Conservation (phyloP, 2,329 filamentous ascomycete species). For the Microcera coccophila region DNA sequence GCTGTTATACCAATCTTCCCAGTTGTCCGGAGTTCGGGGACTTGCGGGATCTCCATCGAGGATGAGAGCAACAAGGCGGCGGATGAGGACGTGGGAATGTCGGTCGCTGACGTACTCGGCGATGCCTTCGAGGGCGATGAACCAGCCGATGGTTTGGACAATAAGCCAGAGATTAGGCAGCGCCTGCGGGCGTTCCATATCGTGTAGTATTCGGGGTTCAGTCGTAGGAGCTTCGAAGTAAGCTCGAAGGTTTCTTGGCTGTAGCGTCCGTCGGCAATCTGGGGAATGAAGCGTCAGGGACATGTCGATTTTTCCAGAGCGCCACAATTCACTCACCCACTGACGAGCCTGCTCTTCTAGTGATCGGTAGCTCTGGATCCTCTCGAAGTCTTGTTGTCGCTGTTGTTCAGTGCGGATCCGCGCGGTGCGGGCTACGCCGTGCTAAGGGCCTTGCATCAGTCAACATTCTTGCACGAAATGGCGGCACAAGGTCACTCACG, state of each 20-base stretch:
- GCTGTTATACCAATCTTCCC: constrained; percentile 55
- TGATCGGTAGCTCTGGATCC: constrained; percentile 70
- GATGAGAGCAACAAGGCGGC: constrained; percentile 55
- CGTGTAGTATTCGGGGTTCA: constrained; percentile 87
- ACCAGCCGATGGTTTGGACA: constrained; percentile 50
- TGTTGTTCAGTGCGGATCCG: constrained; percentile 63
- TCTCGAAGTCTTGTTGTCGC: constrained; percentile 65
- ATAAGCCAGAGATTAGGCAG: constrained; percentile 58
- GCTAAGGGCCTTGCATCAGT: constrained; percentile 49
- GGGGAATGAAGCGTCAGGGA: constrained; percentile 14
- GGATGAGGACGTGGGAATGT: constrained; percentile 59
- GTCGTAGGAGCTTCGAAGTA: constrained; percentile 67
- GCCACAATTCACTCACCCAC: constrained; percentile 47
- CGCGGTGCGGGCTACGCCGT: constrained; percentile 73
- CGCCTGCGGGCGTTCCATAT: constrained; percentile 85
- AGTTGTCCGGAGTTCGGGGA: constrained; percentile 44
- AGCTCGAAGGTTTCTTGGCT: constrained; percentile 58
- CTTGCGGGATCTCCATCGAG: constrained; percentile 49
- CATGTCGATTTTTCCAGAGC: too few species aligned
- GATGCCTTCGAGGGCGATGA: constrained; percentile 53
- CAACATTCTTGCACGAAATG: constrained; percentile 9
- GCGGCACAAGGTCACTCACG: constrained; percentile 13
- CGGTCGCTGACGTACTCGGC: constrained; percentile 51
- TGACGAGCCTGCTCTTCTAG: constrained; percentile 64
- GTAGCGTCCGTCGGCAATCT: constrained; percentile 44